Evolutionary conservation across 1,139 yeast genomes (phyloP).

Genomic region (Scheffersomyces stambukii): DNA sequence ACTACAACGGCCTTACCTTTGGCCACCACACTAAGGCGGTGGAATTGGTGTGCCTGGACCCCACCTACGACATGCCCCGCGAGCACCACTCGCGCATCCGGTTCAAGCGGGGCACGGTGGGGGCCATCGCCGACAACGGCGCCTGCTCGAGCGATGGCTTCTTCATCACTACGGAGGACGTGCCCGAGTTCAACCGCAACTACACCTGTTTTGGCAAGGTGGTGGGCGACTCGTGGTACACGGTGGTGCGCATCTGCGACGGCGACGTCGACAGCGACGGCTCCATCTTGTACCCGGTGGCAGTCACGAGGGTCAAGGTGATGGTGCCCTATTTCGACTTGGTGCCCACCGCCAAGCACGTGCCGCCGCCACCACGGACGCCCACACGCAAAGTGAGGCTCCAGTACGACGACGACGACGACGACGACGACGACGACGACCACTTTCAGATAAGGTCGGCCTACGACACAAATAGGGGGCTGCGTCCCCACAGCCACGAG

Average conservation of each 20-base stretch:
- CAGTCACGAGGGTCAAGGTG: constrained; percentile 37
- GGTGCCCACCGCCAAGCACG: neutral
- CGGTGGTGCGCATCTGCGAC: constrained; percentile 48
- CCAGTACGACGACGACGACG: neutral
- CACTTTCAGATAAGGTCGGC: neutral
- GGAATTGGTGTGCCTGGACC: constrained; percentile 3
- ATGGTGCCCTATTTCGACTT: constrained; percentile 46
- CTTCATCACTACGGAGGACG: constrained; percentile 49
- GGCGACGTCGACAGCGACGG: constrained; percentile 43
- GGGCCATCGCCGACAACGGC: constrained; percentile 32
- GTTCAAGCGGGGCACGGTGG: constrained; percentile 37
- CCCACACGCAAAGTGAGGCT: neutral
- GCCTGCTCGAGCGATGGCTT: constrained; percentile 43
- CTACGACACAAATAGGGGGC: too few relatives aligned
- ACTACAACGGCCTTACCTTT: constrained; percentile 33
- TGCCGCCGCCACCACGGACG: constrained; percentile 1
- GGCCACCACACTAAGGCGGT: constrained; percentile 3
- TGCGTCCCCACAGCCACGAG: too few relatives aligned
- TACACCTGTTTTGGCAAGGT: constrained; percentile 62
- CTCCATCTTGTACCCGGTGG: constrained; percentile 50
- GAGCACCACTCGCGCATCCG: constrained; percentile 57
- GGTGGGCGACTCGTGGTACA: constrained; percentile 53
- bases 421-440: neutral
- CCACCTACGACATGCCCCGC: constrained; percentile 21
- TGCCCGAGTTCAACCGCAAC: constrained; percentile 42